Conservation (phyloP, 345 rosid species). For the Adansonia digitata region DNA sequence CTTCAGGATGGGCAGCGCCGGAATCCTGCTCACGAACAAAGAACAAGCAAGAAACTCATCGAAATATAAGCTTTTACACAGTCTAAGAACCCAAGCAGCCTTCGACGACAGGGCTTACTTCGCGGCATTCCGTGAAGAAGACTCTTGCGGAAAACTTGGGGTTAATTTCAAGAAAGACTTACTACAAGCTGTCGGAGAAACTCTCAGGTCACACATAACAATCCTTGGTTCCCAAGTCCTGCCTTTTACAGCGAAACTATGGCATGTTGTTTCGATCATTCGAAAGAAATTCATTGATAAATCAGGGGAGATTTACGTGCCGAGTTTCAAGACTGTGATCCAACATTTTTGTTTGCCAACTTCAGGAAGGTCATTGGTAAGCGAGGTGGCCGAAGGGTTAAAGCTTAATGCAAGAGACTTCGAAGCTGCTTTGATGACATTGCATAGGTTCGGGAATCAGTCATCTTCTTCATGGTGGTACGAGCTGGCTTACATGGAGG, state of each 20-base stretch:
- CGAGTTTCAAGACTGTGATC: conserved; percentile 37
- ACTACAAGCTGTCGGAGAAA: not conserved
- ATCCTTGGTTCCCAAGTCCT: conserved; percentile 33
- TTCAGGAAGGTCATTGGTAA: conserved; percentile 37
- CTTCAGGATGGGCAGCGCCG: not conserved
- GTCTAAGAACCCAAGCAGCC: not conserved
- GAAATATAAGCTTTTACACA: not conserved
- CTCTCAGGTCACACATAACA: not conserved
- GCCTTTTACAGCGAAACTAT: conserved; percentile 24
- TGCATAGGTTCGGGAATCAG: conserved; percentile 56
- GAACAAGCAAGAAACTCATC: not conserved
- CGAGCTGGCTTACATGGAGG: conserved; percentile 47
- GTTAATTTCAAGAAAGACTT: not conserved
- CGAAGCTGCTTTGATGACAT: conserved; percentile 51
- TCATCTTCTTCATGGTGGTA: conserved; percentile 54
- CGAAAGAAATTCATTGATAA: conserved; percentile 25
- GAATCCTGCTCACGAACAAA: not conserved
- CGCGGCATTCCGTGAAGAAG: not conserved
- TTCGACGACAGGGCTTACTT: not conserved
- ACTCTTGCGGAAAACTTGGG: not conserved
- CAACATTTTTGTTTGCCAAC: conserved; percentile 51
- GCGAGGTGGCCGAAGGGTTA: conserved; percentile 38
- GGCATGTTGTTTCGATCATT: conserved; percentile 25
- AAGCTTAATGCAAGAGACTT: conserved; percentile 34
- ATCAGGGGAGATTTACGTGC: conserved; percentile 32